Conservation (phyloP, 2,329 filamentous ascomycete species). For the Penicillium sp. region DNA sequence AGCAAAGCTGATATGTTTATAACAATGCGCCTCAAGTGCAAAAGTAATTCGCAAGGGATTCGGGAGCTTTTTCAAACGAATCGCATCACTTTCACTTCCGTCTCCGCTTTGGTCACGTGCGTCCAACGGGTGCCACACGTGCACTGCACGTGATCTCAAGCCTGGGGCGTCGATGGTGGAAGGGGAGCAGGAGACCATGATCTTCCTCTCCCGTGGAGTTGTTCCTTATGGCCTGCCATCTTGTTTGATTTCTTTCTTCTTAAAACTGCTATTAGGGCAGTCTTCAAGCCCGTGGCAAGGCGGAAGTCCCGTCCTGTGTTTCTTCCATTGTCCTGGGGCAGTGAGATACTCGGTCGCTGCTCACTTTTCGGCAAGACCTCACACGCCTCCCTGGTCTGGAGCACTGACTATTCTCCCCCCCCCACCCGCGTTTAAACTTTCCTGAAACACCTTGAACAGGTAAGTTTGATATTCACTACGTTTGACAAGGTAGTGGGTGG, state of each 20-base stretch:
- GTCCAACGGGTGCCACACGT: conserved; percentile 19
- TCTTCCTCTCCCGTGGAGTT: conserved; percentile 22
- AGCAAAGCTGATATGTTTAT: neutral
- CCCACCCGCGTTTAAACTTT: conserved; percentile 12
- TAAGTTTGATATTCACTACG: conserved; percentile 4
- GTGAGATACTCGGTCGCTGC: conserved; percentile 30
- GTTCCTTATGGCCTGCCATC: conserved; percentile 28
- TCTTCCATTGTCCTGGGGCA: conserved; percentile 23
- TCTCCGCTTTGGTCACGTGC: conserved; percentile 25
- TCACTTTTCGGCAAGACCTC: conserved; percentile 29
- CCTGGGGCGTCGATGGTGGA: conserved; percentile 13
- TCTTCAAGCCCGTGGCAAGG: conserved; percentile 30
- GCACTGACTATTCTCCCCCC: conserved; percentile 20
- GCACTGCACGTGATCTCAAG: conserved; percentile 20
- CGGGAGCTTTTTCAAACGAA: conserved; percentile 18
- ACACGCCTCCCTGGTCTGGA: conserved; percentile 32
- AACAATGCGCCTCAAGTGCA: neutral
- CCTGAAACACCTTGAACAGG: conserved; percentile 8
- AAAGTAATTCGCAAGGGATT: conserved; percentile 1
- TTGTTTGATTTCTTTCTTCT: conserved; percentile 20
- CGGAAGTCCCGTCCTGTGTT: conserved; percentile 31
- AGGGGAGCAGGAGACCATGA: conserved; percentile 21
- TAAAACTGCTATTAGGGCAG: conserved; percentile 25
- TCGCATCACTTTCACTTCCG: conserved; percentile 8
- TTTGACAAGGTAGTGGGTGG: neutral